Base-by-base conservation (phyloP, 2,329 filamentous ascomycete species). In the Talaromyces amestolkiae region DNA sequence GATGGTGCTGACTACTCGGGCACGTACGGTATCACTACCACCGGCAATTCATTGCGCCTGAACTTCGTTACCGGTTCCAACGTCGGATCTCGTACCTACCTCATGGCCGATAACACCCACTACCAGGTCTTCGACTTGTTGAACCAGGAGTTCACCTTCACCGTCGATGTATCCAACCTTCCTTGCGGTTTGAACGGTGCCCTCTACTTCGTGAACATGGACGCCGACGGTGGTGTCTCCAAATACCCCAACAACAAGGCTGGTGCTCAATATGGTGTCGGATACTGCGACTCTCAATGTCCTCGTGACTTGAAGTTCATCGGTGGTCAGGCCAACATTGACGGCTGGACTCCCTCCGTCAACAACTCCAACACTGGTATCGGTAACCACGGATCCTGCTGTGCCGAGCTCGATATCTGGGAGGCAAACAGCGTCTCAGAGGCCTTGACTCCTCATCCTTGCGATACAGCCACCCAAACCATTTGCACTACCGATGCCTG, bases 131-230 rank as follows among this genome's bases (percentile, higher is more conserved):
- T 91, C 78, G 83, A 86, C 66, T 81, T 91, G 65, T 81, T 87
- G 63, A 87, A 86, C 77, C 84, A 88, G 72, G 89, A 91, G 76
- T 88, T 91, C 78, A 88, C 87, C 63, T 90, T 91, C 68, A 88
- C 91, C 64, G 88, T 91, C 31, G 89, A 91, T 73, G 85, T 90
- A 53, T 90, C 88, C 47, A 83, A 84, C 70, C 80, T 90, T 22
- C 84, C 85, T 66, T 92, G 89, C 72, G 89, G 89, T 67, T 78
- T 91, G 66, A 91, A 92, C 77, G 89, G 89, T 63, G 89, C 89
- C 54, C 79, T 91, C 56, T 91, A 91, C 79, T 82, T 90, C 49
- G 80, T 85, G 22, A 27, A 59, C 15, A 66, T 66, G 76, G 82
- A 85, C 11, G 78, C 81, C 7, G 85, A 88, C 70, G 89, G 89